Evolutionary conservation across 1,139 yeast species (phyloP).

Genomic region (Torulaspora pretoriensis): DNA sequence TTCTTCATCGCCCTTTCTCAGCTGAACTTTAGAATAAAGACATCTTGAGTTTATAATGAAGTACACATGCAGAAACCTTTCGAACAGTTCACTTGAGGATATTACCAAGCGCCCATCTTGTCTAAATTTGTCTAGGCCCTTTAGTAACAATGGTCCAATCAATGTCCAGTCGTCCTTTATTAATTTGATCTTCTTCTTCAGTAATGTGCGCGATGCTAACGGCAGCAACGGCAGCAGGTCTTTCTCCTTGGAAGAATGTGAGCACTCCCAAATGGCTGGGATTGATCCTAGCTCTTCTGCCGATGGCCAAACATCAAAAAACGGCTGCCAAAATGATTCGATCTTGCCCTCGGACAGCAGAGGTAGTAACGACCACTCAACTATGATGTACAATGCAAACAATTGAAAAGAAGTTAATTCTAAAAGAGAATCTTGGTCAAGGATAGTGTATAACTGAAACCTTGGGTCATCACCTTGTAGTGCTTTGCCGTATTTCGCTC

Average conservation of each 20-base stretch:
- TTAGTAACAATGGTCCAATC: constrained; percentile 18
- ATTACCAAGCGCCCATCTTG: not conserved
- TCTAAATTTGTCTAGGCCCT: constrained; percentile 23
- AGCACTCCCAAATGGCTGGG: constrained; percentile 49
- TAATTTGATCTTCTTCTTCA: constrained; percentile 19
- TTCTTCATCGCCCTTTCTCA: constrained; percentile 38
- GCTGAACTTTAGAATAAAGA: constrained; percentile 67
- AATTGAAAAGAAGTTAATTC: constrained; percentile 39
- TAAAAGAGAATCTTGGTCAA: constrained; percentile 23
- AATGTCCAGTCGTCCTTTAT: constrained; percentile 28
- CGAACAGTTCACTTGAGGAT: constrained; percentile 30
- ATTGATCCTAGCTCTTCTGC: constrained; percentile 45
- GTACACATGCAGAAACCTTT: constrained; percentile 65
- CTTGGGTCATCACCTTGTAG: constrained; percentile 29
- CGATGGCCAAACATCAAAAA: constrained; percentile 54
- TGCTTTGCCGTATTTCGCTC: constrained; percentile 17
- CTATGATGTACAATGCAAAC: constrained; percentile 45
- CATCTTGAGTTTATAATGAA: constrained; percentile 88
- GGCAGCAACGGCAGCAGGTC: constrained; percentile 24
- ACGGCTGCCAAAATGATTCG: constrained; percentile 61
- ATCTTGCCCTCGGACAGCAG: constrained; percentile 32
- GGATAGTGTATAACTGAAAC: constrained; percentile 29
- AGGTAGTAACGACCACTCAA: constrained; percentile 40
- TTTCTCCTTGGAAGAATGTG: constrained; percentile 9
- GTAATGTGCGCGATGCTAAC: constrained; percentile 28